phyloP scores from a whole-genome alignment of 768 basidiomycete species.

The Tricholoma saponaceum region DNA sequence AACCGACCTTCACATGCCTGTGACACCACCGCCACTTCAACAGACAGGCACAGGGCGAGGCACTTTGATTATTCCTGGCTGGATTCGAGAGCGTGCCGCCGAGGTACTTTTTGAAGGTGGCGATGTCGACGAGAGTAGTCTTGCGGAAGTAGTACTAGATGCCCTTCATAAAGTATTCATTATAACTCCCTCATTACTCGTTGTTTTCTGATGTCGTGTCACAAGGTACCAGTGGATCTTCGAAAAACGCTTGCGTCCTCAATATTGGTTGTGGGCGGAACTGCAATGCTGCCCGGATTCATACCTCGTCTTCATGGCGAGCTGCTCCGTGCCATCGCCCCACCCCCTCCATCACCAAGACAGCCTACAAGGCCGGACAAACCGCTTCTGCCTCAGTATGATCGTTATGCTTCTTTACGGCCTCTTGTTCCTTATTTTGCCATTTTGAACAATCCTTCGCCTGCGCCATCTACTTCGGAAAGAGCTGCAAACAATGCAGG shows the following conservation, averaged over 20 bases:
- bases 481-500: conserved; percentile 64
- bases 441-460: conserved; percentile 81
- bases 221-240: conserved; percentile 85
- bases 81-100: conserved; percentile 89
- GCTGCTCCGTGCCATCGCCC: conserved; percentile 57
- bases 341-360: conserved; percentile 27
- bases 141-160: conserved; percentile 80
- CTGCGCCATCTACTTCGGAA: conserved; percentile 44
- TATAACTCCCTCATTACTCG: conserved; percentile 1
- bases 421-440: conserved; percentile 70
- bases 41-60: conserved; percentile 71
- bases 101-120: conserved; percentile 90
- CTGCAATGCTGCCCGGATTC: conserved; percentile 89
- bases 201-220: background rate
- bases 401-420: conserved; percentile 72
- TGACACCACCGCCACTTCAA: conserved; percentile 62
- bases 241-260: conserved; percentile 80
- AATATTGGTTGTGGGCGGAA: conserved; percentile 86
- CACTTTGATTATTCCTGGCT: conserved; percentile 85
- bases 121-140: conserved; percentile 81
- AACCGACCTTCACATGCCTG: conserved; percentile 65
- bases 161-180: conserved; percentile 74
- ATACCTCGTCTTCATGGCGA: conserved; percentile 84
- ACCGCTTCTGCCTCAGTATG: conserved; percentile 49
- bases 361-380: conserved; percentile 33